Base-by-base conservation (phyloP, 257 asterid species). In the Solanum tacnaense region DNA sequence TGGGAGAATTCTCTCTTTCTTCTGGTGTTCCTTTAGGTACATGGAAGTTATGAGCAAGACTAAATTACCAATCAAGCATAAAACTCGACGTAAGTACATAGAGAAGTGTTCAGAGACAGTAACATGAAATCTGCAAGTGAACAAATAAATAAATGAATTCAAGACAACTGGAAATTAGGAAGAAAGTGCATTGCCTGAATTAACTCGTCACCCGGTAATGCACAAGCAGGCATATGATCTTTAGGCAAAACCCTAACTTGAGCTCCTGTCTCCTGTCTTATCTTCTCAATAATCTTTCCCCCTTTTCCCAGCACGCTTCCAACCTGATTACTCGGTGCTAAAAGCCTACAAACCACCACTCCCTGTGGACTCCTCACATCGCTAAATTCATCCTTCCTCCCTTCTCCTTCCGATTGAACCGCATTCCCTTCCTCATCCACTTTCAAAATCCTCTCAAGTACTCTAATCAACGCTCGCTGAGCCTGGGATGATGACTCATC, bases 261-360 rank as follows among this genome's bases (percentile, higher is more conserved):
- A 83, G 87, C 89, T 32, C 89, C 89, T 12, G 87, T 49, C 67
- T 87, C 89, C 6, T 32, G 67, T 31, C 87, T 70, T 29, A 83
- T 87, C 76, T 85, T 87, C 74, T 87, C 89, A 38, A 87, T 70
- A 46, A 65, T 70, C 60, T 41, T 87, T 83, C 89, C 89, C 25
- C 89, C 89, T 87, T 72, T 87, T 34, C 89, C 89, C 25, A 83
- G 29, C 39, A 83, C 84, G 21, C 62, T 44, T 6, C 87, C 87
- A 12, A 87, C 89, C 58, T 79, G 87, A 27, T 70, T 65, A 87
- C 39, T 87, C 16, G 89, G 89, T 18, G 89, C 89, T 84, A 87
- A 70, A 21, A 87, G 56, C 62, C 89, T 32, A 52, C 89, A 87
- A 46, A 67, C 67, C 18, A 87, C 89, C 86, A 79, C 76, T 87